Evolutionary conservation across 352 stramenopile species (phyloP), one percentile per base, ranked within the genome.

Genomic region (Globisporangium alternatum): DNA sequence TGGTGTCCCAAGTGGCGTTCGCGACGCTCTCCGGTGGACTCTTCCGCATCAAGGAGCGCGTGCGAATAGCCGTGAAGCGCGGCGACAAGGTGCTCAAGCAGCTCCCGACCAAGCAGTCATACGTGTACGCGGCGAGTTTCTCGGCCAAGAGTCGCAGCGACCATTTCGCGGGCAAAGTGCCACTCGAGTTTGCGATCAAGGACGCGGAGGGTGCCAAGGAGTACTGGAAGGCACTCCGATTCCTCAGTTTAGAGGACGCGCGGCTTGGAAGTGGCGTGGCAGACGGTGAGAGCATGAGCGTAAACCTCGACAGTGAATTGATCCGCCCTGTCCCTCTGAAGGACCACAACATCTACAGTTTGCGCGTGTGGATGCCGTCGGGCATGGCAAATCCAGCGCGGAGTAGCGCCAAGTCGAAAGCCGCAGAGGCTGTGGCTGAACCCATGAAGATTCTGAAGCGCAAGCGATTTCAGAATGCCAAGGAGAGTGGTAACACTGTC

Each of bases 221-320:
- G n/a, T 93, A 88, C 45, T 93, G 85, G 85, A 87, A 89, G 9
- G 74, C 79, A 3, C 64, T 93, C 33, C 75, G 77, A n/a, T 88
- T 91, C 54, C 68, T 93, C 47, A 88, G 78, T 41, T 58, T 91
- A 2, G 83, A 93, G 60, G 81, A 83, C 1, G 85, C 74, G 54
- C 76, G 72, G 28, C 56, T 92, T 45, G 80, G 83, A 9, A 83
- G 44, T 31, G 64, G 71, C 17, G 74, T 56, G 1, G 56, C 67
- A 5, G 73, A 80, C 53, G 60, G 56, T 3, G 71, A 78, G 15
- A 71, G 67, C 52, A 58, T 88, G 31, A 89, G 76, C 33, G 59
- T 86, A 9, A 78, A 89, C 25, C 43, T 83, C 22, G 77, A 90
- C 66, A 67, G 70, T n/a, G 78, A 81, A 47, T 52, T 83, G 13